These are phyloP conservation scores for Cordyceps militaris DNA, from an alignment of 2,329 filamentous ascomycete genomes.

Conservation along the genomic window DNA sequence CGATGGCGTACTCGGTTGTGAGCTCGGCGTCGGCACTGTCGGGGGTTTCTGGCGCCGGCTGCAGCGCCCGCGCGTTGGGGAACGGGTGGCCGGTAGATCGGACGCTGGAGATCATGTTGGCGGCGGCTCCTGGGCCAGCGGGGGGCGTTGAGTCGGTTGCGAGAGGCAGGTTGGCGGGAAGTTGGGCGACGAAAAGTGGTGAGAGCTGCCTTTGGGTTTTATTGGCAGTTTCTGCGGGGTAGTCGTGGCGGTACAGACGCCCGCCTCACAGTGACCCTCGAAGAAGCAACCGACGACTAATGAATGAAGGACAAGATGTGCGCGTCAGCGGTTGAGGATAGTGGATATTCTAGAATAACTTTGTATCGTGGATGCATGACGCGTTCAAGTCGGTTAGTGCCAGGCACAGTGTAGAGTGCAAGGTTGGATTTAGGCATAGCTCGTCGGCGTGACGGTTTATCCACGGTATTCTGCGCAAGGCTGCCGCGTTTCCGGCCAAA, in stretches of 20 bases:
- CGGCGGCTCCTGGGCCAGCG: too few species aligned
- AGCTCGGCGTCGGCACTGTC: constrained; percentile 1
- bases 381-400: not conserved
- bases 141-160: not conserved
- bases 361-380: not conserved
- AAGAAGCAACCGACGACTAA: too few species aligned
- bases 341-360: not conserved
- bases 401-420: not conserved
- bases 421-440: not conserved
- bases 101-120: constrained; percentile 2
- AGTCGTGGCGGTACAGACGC: not conserved
- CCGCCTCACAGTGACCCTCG: not conserved
- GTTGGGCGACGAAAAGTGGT: constrained; percentile 1
- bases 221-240: constrained; percentile 2
- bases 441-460: too few species aligned
- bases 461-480: too few species aligned
- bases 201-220: constrained; percentile 1
- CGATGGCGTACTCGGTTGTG: constrained; percentile 5
- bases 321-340: not conserved
- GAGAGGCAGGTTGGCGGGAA: not conserved
- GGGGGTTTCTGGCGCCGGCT: not conserved
- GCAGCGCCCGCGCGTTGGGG: not conserved
- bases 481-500: too few species aligned
- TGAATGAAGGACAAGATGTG: too few species aligned
- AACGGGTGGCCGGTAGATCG: not conserved